A percentile compares a stretch with the other conserved stretches of the same genome.
phyloP scores from a whole-genome alignment of 768 basidiomycete species.

The Mycena pura region DNA sequence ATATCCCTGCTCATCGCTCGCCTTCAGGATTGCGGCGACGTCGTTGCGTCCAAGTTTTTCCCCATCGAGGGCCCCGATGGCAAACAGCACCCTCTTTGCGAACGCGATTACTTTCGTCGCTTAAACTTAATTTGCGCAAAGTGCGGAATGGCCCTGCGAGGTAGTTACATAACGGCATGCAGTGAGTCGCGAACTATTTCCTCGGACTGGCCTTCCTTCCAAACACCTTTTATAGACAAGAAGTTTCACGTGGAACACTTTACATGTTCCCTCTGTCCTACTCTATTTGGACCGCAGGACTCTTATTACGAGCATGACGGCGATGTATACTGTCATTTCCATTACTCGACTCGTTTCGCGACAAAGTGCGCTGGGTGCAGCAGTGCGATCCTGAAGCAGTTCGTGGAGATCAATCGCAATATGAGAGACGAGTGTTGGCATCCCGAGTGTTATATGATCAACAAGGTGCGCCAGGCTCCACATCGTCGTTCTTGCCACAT shows the following conservation, averaged over 20 bases:
- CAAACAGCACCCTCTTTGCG: constrained; percentile 93
- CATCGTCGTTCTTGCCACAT: neutral
- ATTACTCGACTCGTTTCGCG: constrained; percentile 98
- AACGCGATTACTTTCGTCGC: constrained; percentile 96
- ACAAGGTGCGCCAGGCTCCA: constrained; percentile 71
- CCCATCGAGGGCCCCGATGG: constrained; percentile 93
- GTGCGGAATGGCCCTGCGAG: constrained; percentile 91
- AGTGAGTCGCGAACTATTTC: constrained; percentile 54
- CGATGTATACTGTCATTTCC: constrained; percentile 98
- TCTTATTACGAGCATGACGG: constrained; percentile 99
- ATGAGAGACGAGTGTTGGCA: constrained; percentile 99
- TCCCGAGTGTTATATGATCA: constrained; percentile 99
- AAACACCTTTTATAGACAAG: constrained; percentile 66
- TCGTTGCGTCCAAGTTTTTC: constrained; percentile 98
- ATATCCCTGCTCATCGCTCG: constrained; percentile 14
- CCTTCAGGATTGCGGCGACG: constrained; percentile 89
- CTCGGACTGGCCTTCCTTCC: constrained; percentile 9
- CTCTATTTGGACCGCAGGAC: constrained; percentile 96
- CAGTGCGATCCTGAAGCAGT: constrained; percentile 97
- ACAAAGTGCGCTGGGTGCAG: constrained; percentile 98
- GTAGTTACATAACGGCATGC: constrained; percentile 99
- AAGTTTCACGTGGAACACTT: constrained; percentile 99
- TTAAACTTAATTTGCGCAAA: constrained; percentile 96
- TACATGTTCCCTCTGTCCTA: constrained; percentile 96
- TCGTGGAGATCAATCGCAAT: constrained; percentile 99